Base-by-base conservation (phyloP, 306 rosid species). In the Vigna unguiculata region DNA sequence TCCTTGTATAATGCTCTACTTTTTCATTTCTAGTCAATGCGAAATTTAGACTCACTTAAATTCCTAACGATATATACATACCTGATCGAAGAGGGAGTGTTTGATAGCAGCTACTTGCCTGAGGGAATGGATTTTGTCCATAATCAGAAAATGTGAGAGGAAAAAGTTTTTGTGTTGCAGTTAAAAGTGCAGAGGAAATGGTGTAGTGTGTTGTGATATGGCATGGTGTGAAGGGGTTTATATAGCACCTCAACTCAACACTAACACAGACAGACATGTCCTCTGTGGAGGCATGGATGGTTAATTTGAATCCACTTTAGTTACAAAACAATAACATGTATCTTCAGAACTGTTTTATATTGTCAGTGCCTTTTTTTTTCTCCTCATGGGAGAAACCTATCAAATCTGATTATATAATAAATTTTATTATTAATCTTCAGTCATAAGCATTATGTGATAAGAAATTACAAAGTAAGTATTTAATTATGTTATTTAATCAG, bases 1-100 rank as follows among this genome's bases (percentile, higher is more conserved):
- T n/a, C n/a, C n/a, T n/a, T n/a, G n/a, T n/a, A n/a, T n/a, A n/a
- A n/a, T n/a, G n/a, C n/a, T n/a, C n/a, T n/a, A n/a, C n/a, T n/a
- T n/a, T n/a, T n/a, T n/a, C n/a, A n/a, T n/a, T n/a, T n/a, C n/a
- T n/a, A n/a, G n/a, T n/a, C n/a, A n/a, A n/a, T n/a, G n/a, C n/a
- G n/a, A n/a, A n/a, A n/a, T n/a, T n/a, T n/a, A n/a, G n/a, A n/a
- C n/a, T n/a, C n/a, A n/a, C n/a, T n/a, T n/a, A n/a, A n/a, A n/a
- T n/a, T n/a, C n/a, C n/a, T n/a, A n/a, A n/a, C n/a, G n/a, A n/a
- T n/a, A n/a, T n/a, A n/a, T n/a, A n/a, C 43, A 8, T 11, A 92
- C 98, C 94, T 91, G 95, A 82, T 91, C 94, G 79, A 93, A 93
- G 83, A 93, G 88, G 63, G 98, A 86, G 60, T 93, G 95, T 88